Percentiles rank a stretch among this genome's conserved stretches.
Conservation (phyloP, 257 asterid species). For the Rhazya stricta region DNA sequence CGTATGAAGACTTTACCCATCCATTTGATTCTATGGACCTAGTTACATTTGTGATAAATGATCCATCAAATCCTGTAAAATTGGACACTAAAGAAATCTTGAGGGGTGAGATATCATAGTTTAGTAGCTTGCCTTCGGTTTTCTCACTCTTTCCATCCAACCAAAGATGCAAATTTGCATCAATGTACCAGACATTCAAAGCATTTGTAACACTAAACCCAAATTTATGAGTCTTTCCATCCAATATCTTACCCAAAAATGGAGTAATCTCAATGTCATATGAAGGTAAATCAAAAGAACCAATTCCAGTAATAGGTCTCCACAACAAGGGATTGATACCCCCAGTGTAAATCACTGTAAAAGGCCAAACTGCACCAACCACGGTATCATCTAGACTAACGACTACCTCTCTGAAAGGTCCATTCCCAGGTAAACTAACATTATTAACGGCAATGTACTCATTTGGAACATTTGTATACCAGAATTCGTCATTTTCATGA, state of each 20-base stretch:
- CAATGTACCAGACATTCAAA: slow-evolving; percentile 66
- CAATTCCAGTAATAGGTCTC: slow-evolving; percentile 73
- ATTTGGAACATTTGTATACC: slow-evolving; percentile 61
- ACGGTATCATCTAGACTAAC: slow-evolving; percentile 42
- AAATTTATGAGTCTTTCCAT: slow-evolving; percentile 49
- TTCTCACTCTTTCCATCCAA: slow-evolving; percentile 41
- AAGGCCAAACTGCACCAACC: slow-evolving; percentile 74
- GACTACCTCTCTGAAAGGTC: slow-evolving; percentile 72
- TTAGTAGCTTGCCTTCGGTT: slow-evolving; percentile 44
- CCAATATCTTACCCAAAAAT: slow-evolving; percentile 45
- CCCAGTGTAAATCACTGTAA: slow-evolving; percentile 69
- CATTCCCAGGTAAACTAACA: slow-evolving; percentile 44
- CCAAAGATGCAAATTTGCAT: slow-evolving; percentile 88
- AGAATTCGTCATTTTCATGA: slow-evolving; percentile 80
- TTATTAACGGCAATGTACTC: slow-evolving; percentile 50
- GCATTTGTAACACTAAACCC: slow-evolving; percentile 58
- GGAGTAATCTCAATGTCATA: slow-evolving; percentile 74
- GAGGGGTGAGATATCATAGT: slow-evolving; percentile 24
- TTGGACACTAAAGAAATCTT: slow-evolving; percentile 27
- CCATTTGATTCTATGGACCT: slow-evolving; percentile 51
- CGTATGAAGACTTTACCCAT: slow-evolving; percentile 57
- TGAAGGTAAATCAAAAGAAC: slow-evolving; percentile 69
- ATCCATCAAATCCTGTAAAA: slow-evolving; percentile 56
- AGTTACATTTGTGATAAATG: slow-evolving; percentile 36
- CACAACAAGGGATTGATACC: slow-evolving; percentile 74